Base-by-base conservation (phyloP, 495 filamentous ascomycete genomes). In the Aspergillus affinis region DNA sequence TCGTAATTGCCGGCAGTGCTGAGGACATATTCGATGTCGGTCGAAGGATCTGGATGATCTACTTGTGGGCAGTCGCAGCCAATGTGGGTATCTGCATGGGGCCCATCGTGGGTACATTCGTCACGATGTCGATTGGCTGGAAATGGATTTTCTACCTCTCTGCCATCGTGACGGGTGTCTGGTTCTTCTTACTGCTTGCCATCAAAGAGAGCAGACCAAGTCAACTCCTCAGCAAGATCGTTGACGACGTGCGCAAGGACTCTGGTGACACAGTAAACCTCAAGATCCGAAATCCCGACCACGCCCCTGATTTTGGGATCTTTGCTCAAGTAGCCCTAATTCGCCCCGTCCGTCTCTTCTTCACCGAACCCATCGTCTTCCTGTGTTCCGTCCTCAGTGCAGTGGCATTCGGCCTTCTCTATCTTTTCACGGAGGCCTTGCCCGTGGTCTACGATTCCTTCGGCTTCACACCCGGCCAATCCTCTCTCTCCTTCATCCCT, bases 11-110 rank as follows among this genome's bases (percentile, higher is more conserved):
- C 0, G 78, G 79, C 1, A 80, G 77, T 49, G 73, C 81, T 54
- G 79, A 81, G 60, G 80, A 83, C 62, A 75, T 84, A 62, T 82
- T 69, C 60, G 71, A 78, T 58, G 60, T 70, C 0, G 66, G 64
- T 44, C 67, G 65, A 29, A 70, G 81, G 0, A 73, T 81, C 13
- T 84, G 78, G 76, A 47, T 81, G 13, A 74, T 82, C 20, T 80
- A 76, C 41, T 30, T 67, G 1, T 84, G 78, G 72, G 69, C 67
- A 20, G 63, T 66, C 44, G 68, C 67, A 15, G 67, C 76, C 0
- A 78, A 74, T 7, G 57, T 75, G 12, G 81, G 75, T 7, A 55
- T 84, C 2, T 54, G 65, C 13, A 41, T 79, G 15, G 80, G 77
- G 0, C 78, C 81, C 0, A 72, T 81, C 8, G 72, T 75, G 61